Evolutionary conservation across 1,284 basidiomycete species (phyloP).

Genomic region (Ceratobasidium papillatum): DNA sequence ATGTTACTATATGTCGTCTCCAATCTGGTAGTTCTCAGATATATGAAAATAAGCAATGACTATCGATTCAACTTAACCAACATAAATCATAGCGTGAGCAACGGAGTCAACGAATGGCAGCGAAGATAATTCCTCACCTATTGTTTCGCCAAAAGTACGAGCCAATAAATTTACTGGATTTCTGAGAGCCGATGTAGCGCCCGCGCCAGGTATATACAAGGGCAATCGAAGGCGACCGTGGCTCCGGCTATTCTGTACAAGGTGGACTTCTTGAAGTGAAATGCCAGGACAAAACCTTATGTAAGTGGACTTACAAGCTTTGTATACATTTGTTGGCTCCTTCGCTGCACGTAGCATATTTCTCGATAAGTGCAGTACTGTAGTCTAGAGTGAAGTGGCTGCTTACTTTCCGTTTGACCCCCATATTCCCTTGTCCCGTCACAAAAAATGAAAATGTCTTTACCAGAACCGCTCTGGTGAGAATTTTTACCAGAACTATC

Average conservation of each 20-base stretch:
- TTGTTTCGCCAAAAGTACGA: neutral
- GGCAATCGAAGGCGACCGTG: neutral
- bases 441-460: slow-evolving; percentile 31
- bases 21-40: neutral
- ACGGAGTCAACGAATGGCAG: neutral
- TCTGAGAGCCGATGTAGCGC: neutral
- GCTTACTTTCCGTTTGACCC: neutral
- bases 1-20: slow-evolving; percentile 13
- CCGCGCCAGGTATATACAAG: slow-evolving; percentile 6
- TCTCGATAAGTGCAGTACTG: no score
- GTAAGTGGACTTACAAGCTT: neutral
- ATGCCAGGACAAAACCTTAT: neutral
- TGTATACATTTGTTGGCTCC: slow-evolving; percentile 9
- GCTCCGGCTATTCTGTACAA: neutral
- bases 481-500: no score
- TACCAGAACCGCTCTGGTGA: neutral
- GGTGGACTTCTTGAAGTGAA: neutral
- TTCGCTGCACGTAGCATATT: neutral
- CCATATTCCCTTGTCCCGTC: slow-evolving; percentile 15
- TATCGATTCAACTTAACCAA: slow-evolving; percentile 13
- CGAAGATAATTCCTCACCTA: neutral
- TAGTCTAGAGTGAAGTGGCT: neutral
- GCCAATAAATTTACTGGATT: slow-evolving; percentile 11
- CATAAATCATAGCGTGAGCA: neutral
- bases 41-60: slow-evolving; percentile 9